Conservation (phyloP, 2,329 filamentous ascomycete species). For the Colletotrichum chlorophyti region DNA sequence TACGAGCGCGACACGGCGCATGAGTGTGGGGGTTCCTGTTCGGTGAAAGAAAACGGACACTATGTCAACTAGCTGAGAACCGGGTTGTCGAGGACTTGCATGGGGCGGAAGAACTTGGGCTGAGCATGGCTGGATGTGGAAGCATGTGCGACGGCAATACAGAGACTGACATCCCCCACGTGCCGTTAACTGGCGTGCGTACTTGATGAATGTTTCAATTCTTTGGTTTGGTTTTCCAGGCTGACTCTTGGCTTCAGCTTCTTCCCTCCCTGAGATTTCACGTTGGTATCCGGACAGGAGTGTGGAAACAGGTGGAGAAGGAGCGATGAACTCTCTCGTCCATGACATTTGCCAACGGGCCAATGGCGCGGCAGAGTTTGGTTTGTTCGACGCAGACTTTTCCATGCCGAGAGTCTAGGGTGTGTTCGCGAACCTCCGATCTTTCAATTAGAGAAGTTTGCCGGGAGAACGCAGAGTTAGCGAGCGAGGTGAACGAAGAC, state of each 20-base stretch:
- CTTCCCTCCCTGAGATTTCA: no score
- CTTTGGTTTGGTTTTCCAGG: no score
- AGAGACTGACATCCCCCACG: neutral
- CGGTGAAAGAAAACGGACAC: constrained; percentile 5
- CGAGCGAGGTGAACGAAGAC: no score
- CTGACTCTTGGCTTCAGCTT: no score
- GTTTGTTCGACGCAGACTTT: neutral
- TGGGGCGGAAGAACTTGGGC: constrained; percentile 1
- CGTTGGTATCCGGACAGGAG: neutral
- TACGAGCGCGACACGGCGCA: neutral
- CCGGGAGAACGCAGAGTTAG: neutral
- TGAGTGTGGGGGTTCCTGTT: constrained; percentile 1
- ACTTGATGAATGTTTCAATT: neutral
- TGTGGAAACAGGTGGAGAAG: neutral
- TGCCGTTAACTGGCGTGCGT: neutral
- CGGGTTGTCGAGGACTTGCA: neutral
- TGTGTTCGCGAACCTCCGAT: neutral
- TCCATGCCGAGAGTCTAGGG: neutral
- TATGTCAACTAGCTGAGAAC: neutral
- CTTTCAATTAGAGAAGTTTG: neutral
- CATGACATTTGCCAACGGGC: neutral
- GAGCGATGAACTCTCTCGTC: neutral
- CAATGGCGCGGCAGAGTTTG: neutral
- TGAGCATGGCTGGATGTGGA: neutral
- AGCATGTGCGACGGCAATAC: neutral